A percentile compares a stretch with the other conserved stretches of the same genome.
Conservation (phyloP, 257 asterid species). For the Petunia axillaris region DNA sequence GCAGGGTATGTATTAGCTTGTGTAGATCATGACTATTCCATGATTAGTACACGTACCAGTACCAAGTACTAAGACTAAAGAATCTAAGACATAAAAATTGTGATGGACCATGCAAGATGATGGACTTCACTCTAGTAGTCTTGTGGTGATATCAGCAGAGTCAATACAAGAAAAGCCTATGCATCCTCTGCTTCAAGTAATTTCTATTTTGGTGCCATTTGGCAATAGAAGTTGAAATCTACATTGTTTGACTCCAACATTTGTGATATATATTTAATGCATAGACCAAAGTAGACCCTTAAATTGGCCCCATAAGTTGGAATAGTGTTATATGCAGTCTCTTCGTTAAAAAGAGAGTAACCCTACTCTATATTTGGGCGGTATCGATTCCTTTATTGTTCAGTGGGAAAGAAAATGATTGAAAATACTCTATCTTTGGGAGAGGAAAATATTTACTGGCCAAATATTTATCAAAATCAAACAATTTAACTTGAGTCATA, state of each 20-base stretch:
- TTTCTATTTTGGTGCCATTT: background rate
- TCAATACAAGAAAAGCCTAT: background rate
- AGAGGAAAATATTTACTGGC: too few species aligned
- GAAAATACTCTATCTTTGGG: too few species aligned
- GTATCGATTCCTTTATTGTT: background rate
- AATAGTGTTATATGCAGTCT: too few species aligned
- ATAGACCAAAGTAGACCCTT: background rate
- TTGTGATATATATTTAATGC: background rate
- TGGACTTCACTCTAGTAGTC: background rate
- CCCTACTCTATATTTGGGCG: conserved; percentile 5
- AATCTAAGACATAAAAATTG: too few species aligned
- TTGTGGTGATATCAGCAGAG: background rate
- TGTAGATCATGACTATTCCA: too few species aligned
- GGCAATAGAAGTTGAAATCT: background rate
- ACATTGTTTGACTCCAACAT: background rate
- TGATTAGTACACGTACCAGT: too few species aligned
- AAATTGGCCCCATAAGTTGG: background rate
- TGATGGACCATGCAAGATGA: too few species aligned
- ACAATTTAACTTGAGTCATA: too few species aligned
- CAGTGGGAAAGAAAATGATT: background rate
- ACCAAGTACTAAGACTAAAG: too few species aligned
- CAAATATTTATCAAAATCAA: too few species aligned
- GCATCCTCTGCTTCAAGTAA: background rate
- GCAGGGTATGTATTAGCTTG: too few species aligned
- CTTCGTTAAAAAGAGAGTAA: background rate